Base-by-base conservation (phyloP, 2,329 filamentous ascomycete species). In the Davidsoniella virescens region DNA sequence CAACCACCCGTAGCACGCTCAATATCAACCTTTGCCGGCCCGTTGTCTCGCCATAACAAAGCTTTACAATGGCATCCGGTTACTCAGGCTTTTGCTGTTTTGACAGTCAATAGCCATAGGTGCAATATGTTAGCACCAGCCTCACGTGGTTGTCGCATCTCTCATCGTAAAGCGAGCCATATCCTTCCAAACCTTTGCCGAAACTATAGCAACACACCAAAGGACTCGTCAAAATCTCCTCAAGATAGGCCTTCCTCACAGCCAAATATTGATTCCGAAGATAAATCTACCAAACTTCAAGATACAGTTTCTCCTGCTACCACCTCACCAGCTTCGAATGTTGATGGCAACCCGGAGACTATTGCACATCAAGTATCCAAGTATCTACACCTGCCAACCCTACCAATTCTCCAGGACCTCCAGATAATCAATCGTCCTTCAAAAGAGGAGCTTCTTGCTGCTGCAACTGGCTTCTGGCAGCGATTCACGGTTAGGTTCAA, bases 401-500 rank as follows among this genome's bases (percentile, higher is more conserved):
- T 87, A 63, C 78, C 82, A 2, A 49, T 39, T 38, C 23, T 50
- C 18, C 49, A 51, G 18, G 33, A 47, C 25, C 49, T 51, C 4
- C 45, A 47, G 7, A 36, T 43, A 3, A 51, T 51, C n/a, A 87
- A 95, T 67, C 75, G 88, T 17, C 90, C 92, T 4, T 90, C 82
- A 6, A 95, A 94, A 61, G 88, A 95, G 62, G 92, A 98, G 64
- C 73, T 98, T 25, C 71, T 98, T 36, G 83, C 85, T 17, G 90
- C 92, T 4, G 87, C 92, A 36, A 95, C 80, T 18, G 88, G 88
- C 1, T 95, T 96, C 63, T 92, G 87, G 80, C 82, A 93, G 55
- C 78, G 92, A 45, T 65, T 95, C 42, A 87, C 83, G 60, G 84
- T 96, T 20, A 82, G 87, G 39, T 93, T 96, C 69, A 98, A 98